Evolutionary conservation across 108 stramenopile genomes (phyloP).

Genomic region (Seminavis robusta): DNA sequence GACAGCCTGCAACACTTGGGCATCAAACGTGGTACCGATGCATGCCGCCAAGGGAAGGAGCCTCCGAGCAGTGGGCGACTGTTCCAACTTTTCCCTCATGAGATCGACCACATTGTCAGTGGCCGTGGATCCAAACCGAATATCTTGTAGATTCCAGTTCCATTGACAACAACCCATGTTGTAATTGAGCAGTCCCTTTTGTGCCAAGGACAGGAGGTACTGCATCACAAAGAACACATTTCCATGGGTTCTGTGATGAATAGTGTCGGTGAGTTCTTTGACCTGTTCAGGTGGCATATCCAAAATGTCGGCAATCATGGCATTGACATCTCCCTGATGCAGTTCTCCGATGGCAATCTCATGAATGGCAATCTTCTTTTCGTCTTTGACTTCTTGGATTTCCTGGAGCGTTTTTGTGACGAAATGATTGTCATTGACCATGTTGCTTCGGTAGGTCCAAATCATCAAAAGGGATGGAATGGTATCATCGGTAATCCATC

Average conservation of each 20-base stretch:
- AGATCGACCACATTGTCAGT: slow-evolving; percentile 8
- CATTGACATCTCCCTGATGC: neutral
- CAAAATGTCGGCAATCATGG: neutral
- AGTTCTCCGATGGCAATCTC: neutral
- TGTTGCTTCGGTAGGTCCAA: neutral
- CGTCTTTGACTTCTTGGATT: neutral
- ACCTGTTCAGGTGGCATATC: neutral
- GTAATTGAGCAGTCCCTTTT: neutral
- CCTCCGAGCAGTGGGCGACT: neutral
- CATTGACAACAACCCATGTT: slow-evolving; percentile 2
- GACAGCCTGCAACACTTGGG: neutral
- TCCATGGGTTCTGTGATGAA: slow-evolving; percentile 2
- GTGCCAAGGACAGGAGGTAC: neutral
- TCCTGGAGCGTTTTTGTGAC: neutral
- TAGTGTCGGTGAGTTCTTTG: neutral
- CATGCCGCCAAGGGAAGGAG: neutral
- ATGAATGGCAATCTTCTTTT: neutral
- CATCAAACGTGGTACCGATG: slow-evolving; percentile 6
- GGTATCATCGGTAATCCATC: neutral
- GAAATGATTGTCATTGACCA: neutral
- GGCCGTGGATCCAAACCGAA: slow-evolving; percentile 1
- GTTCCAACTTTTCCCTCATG: neutral
- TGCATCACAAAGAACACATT: slow-evolving; percentile 7
- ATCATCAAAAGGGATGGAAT: neutral
- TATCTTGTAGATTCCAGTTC: neutral